These are phyloP conservation scores for Aspergillus fructus DNA, from an alignment of 2,329 filamentous ascomycete species.

Conservation along the genomic window DNA sequence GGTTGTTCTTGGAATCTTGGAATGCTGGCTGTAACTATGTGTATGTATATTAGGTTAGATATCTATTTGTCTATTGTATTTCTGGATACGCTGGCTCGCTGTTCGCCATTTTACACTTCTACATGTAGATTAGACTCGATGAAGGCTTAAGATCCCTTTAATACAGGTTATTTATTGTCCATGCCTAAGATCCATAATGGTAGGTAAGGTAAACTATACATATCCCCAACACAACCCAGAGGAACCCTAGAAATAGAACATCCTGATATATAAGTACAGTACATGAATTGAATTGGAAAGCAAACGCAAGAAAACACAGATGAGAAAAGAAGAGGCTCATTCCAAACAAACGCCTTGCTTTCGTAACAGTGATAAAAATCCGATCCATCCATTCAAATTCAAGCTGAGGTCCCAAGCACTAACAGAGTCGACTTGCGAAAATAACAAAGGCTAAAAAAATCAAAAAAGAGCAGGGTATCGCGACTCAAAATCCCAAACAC, in stretches of 20 bases:
- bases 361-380: not conserved
- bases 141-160: not conserved
- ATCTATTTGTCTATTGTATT: conserved; percentile 7
- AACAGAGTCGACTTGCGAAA: not conserved
- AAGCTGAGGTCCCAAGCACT: not conserved
- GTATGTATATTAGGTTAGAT: conserved; percentile 27
- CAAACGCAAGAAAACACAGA: not conserved
- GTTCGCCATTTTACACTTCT: not conserved
- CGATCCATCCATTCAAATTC: not conserved
- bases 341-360: conserved; percentile 3
- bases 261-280: conserved; percentile 6
- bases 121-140: not conserved
- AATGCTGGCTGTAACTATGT: conserved; percentile 15
- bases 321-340: not conserved
- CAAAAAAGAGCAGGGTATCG: conserved; percentile 31
- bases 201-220: not conserved
- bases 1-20: not conserved
- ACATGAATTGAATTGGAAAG: not conserved
- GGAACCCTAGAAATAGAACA: not conserved
- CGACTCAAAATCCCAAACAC: conserved; percentile 25
- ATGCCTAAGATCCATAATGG: not conserved
- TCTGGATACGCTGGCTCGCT: not conserved
- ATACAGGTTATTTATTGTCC: not conserved
- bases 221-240: not conserved
- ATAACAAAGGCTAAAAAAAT: not conserved